Base-by-base conservation (phyloP, 2,329 filamentous ascomycete species). In the Venturia oleaginea region DNA sequence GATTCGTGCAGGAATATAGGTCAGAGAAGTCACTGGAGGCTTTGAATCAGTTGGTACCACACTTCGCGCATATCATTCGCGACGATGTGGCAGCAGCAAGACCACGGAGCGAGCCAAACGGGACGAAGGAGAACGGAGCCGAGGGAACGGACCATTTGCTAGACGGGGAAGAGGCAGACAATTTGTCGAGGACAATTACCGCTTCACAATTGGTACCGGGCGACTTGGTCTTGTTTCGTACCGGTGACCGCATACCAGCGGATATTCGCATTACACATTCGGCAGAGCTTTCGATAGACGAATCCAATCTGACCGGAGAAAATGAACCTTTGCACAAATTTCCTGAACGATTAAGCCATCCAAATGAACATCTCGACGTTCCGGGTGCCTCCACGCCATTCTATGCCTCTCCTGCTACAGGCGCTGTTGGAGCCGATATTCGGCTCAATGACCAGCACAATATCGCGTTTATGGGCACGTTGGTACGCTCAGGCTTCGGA, bases 21-120 rank as follows among this genome's bases (percentile, higher is more conserved):
- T 97, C 94, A 8, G 94, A 99, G 74, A 95, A 99, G 76, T 97
- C 93, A 2, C 86, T 99, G 68, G 94, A 99, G 76, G 94, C 94
- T 24, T 80, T 99, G 69, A 97, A 90, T 72, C 91, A 94, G 70
- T 80, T 99, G 32, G 93, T 99, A 0, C 95, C 94, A 34, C 95
- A 97, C 74, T 91, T 92, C 74, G 94, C 95, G 37, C 92, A 99
- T 77, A 81, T 97, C n/a, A 91, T 99, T 66, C 87, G 95, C 67
- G 81, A 83, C 62, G 66, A 75, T 46, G 54, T 6, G 55, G 27
- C 51, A 62, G 59, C 13, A 71, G 70, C 24, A 71, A 68, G 3
- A 67, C 66, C 5, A 71, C 72, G 32, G 71, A 69, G 37, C 51
- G 71, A 38, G 67, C 48, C 61, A 65, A 67, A 48, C 19, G 24